Conservation (phyloP, 2,329 filamentous ascomycete species). For the Tolypocladium tropicale region DNA sequence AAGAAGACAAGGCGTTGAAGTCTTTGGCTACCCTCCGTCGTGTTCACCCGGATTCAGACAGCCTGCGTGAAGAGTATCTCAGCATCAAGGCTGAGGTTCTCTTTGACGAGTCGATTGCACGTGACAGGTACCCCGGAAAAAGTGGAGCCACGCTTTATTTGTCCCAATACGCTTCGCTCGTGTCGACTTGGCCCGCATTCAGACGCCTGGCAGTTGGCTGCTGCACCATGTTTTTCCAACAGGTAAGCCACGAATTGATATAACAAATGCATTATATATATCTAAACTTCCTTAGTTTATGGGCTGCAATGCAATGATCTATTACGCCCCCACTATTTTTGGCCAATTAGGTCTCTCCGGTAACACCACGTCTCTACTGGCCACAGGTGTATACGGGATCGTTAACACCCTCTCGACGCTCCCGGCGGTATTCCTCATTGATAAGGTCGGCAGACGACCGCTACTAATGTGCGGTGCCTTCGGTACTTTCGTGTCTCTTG, state of each 20-base stretch:
- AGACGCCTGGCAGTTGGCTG: slow-evolving; percentile 43
- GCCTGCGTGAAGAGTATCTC: slow-evolving; percentile 20
- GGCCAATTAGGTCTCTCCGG: slow-evolving; percentile 27
- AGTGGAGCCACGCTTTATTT: slow-evolving; percentile 17
- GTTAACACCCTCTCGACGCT: slow-evolving; percentile 37
- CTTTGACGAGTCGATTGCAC: slow-evolving; percentile 20
- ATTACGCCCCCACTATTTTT: slow-evolving; percentile 37
- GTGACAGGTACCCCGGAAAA: slow-evolving; percentile 19
- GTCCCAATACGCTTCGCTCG: slow-evolving; percentile 18
- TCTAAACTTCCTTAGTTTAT: slow-evolving; percentile 26
- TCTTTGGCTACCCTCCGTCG: slow-evolving; percentile 21
- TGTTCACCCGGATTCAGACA: slow-evolving; percentile 18
- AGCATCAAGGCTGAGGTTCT: slow-evolving; percentile 26
- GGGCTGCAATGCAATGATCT: slow-evolving; percentile 36
- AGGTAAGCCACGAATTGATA: slow-evolving; percentile 31
- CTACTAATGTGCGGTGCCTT: slow-evolving; percentile 52
- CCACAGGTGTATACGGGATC: slow-evolving; percentile 48
- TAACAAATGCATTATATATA: not conserved
- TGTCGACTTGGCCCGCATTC: slow-evolving; percentile 17
- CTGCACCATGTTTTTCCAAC: slow-evolving; percentile 44
- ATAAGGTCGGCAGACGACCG: slow-evolving; percentile 48
- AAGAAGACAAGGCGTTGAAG: slow-evolving; percentile 18
- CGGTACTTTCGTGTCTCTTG: slow-evolving; percentile 52
- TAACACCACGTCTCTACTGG: slow-evolving; percentile 36
- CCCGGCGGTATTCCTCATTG: slow-evolving; percentile 38